Base-by-base conservation (phyloP, 805 yeast genomes). In the Brettanomyces anomalus region DNA sequence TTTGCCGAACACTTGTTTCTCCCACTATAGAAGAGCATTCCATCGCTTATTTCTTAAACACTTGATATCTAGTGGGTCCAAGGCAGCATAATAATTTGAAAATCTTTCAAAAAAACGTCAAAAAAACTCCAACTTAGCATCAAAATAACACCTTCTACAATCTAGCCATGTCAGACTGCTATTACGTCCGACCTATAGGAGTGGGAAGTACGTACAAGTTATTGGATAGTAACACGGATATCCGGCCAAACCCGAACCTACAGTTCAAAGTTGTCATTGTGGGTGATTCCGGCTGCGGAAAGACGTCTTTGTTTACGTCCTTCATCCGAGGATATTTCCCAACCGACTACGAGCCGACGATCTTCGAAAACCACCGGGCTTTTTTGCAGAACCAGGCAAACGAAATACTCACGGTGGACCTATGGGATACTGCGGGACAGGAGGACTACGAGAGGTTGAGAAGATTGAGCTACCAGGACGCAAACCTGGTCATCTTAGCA, bases 261-360 rank as follows among this genome's bases (percentile, higher is more conserved):
- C 62, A 58, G 37, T 53, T 60, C 46, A 64, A 64, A 40, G 51
- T 63, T 68, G 97, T 93, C 48, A 96, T 90, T 48, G 97, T 93
- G 40, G 98, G 98, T 50, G 98, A 93, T 68, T 97, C 97, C 76
- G 97, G 97, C 56, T 97, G 93, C 52, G 98, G 98, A 56, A 90
- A 88, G 57, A 90, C 97, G 8, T 90, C 97, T 65, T 76, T 93
- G 46, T 76, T 93, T 52, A 90, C 93, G 57, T 88, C 97, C 46
- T 90, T 90, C 66, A 88, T 96, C 41, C 87, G 96, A 44, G 86
- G 88, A 64, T 88, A 88, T 60, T 90, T 90, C 65, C 98, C 98
- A 24, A 85, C 93, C 34, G 97, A 90, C 65, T 90, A 90, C 62
- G 97, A 93, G 43, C 97, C 97, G 49, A 90, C 98, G 18, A 97